Conservation (phyloP, 2,329 filamentous ascomycete species). For the Coccinonectria pachysandricola region DNA sequence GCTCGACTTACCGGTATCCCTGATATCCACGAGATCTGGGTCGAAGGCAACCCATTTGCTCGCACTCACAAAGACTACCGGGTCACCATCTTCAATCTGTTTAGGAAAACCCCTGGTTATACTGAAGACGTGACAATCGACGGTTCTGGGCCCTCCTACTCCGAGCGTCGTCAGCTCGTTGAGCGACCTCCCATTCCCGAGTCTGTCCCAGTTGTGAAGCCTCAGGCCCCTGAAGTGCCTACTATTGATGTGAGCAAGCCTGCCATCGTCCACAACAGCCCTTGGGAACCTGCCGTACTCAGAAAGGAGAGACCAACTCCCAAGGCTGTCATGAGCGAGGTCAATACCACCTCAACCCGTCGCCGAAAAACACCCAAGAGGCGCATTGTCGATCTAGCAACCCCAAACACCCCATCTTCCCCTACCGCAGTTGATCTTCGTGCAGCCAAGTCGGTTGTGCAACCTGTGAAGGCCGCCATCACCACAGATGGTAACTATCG, state of each 20-base stretch:
- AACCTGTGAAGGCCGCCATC: slow-evolving; percentile 12
- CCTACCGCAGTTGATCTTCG: slow-evolving; percentile 21
- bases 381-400: slow-evolving; percentile 55
- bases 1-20: slow-evolving; percentile 84
- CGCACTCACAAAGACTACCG: slow-evolving; percentile 79
- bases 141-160: slow-evolving; percentile 68
- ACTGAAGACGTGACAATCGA: slow-evolving; percentile 87
- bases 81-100: slow-evolving; percentile 89
- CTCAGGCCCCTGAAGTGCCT: slow-evolving; percentile 50
- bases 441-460: slow-evolving; percentile 8
- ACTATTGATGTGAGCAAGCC: slow-evolving; percentile 60
- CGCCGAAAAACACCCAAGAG: slow-evolving; percentile 51
- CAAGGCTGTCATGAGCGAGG: slow-evolving; percentile 45
- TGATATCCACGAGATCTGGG: slow-evolving; percentile 85
- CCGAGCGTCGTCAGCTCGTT: slow-evolving; percentile 73
- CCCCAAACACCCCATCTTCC: slow-evolving; percentile 30
- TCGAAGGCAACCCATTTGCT: slow-evolving; percentile 84
- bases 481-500: slow-evolving; percentile 30
- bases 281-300: slow-evolving; percentile 40
- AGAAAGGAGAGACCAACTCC: slow-evolving; percentile 50
- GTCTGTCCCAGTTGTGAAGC: slow-evolving; percentile 68
- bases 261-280: slow-evolving; percentile 43
- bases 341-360: slow-evolving; percentile 47
- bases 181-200: slow-evolving; percentile 70
- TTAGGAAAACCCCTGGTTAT: slow-evolving; percentile 81